Percentiles rank a stretch among this genome's conserved stretches.
These are phyloP conservation scores for Ottelia alismoides DNA, from an alignment of 106 monocot genomes.

Conservation along the genomic window DNA sequence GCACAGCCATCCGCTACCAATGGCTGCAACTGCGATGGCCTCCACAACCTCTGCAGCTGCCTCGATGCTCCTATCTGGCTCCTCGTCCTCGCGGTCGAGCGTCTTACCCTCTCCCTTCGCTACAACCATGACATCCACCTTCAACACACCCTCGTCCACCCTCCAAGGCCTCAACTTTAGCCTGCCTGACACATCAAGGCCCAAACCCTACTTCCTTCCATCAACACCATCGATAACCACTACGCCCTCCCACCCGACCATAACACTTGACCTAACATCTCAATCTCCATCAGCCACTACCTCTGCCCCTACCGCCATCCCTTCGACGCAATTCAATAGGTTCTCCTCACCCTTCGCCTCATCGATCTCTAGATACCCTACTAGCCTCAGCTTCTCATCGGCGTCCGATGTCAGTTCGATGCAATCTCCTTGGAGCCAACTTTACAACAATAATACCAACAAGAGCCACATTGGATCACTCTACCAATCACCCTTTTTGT, in stretches of 20 bases:
- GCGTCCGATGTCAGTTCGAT: too few species aligned
- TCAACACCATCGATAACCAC: conserved; percentile 36
- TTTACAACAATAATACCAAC: background rate
- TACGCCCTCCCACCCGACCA: conserved; percentile 47
- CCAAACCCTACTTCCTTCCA: conserved; percentile 25
- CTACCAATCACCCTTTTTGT: background rate
- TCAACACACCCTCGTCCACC: background rate
- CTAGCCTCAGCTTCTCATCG: conserved; percentile 32
- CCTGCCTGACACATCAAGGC: conserved; percentile 8
- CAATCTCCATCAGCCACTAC: conserved; percentile 17
- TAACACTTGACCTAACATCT: conserved; percentile 81
- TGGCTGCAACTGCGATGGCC: conserved; percentile 70
- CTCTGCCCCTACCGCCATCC: conserved; percentile 2
- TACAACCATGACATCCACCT: background rate
- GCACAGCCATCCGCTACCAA: conserved; percentile 50
- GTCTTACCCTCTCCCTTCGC: background rate
- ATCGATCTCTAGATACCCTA: conserved; percentile 3
- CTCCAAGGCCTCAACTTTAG: conserved; percentile 20
- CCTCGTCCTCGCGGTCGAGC: conserved; percentile 22
- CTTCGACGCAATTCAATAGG: conserved; percentile 6
- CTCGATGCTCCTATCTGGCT: conserved; percentile 58
- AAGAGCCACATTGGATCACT: conserved; percentile 2
- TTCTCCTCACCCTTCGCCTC: background rate
- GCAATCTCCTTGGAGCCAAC: background rate
- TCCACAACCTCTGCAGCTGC: conserved; percentile 65